These are phyloP conservation scores for Ustilago curta DNA, from an alignment of 1,284 basidiomycete species.

Conservation along the genomic window DNA sequence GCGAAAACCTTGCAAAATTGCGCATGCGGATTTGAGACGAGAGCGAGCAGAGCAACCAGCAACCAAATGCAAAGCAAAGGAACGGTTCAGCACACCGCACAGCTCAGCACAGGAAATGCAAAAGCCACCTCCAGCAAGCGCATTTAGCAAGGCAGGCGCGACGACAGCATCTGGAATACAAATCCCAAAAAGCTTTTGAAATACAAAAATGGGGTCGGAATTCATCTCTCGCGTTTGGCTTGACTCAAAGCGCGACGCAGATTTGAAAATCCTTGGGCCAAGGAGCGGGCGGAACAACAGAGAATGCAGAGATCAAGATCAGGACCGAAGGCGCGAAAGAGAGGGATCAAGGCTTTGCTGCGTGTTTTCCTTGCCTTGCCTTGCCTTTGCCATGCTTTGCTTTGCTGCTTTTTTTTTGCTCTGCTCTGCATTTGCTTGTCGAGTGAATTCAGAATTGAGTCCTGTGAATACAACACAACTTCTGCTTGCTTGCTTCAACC, in stretches of 20 bases:
- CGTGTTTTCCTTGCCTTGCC: too few species aligned
- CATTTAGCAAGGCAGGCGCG: neutral
- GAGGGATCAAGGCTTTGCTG: too few species aligned
- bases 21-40: constrained; percentile 7
- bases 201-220: neutral
- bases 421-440: too few species aligned
- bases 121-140: constrained; percentile 4
- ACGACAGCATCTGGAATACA: constrained; percentile 3
- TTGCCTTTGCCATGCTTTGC: too few species aligned
- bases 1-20: constrained; percentile 3
- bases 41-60: neutral
- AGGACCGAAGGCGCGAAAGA: neutral
- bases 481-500: too few species aligned
- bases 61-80: constrained; percentile 6
- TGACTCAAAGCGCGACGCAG: neutral
- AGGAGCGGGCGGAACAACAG: constrained; percentile 2
- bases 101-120: constrained; percentile 1
- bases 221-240: neutral
- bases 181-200: neutral
- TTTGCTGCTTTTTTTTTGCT: too few species aligned
- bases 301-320: neutral
- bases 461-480: too few species aligned
- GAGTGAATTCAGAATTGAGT: too few species aligned
- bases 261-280: neutral
- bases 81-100: constrained; percentile 13